Evolutionary conservation across 768 basidiomycete genomes (phyloP), one percentile per base, ranked within the genome.

Genomic region (Holtermanniella nyarrowii): DNA sequence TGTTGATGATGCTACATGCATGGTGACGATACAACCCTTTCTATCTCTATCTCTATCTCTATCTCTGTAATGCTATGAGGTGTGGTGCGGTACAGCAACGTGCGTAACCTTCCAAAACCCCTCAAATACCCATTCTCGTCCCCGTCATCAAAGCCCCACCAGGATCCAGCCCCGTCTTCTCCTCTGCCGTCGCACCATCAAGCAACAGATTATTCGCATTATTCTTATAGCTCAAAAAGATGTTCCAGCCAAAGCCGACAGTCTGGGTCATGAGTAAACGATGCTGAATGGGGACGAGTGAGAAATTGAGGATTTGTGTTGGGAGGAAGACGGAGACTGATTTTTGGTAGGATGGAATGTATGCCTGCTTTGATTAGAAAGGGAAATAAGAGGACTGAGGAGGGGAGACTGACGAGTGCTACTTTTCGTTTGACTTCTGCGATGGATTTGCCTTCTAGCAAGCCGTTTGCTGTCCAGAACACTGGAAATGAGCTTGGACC

Each of bases 161-260:
- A 37, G 31, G 10, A 7, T 37, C 10, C n/a, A n/a, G n/a, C 26
- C 55, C 48, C 44, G 58, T 39, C 47, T 52, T 50, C 14, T 53
- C 54, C 42, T 47, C 39, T 3, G 42, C 46, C 21, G 31, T 42
- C 11, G 41, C 43, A 1, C 26, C 27, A 41, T 47, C 57, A 20
- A 63, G 24, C 16, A 41, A 25, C 22, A 48, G 48, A 41, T 66
- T 66, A 40, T 61, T 62, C 11, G 47, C 42, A 40, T 67, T 70
- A 46, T 70, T 67, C 20, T 63, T 55, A 55, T 59, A 68, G 13
- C 63, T 65, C 2, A 70, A 49, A 59, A 64, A 70, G 44, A 63
- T 63, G 48, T 70, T 70, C 69, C 69, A 70, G 14, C 69, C 64
- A 51, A 67, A 26, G 10, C 62, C 65, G 10, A 64, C 65, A 7